Evolutionary conservation across 148 eudicot species (phyloP).

Genomic region (Dianthus caryophyllus): DNA sequence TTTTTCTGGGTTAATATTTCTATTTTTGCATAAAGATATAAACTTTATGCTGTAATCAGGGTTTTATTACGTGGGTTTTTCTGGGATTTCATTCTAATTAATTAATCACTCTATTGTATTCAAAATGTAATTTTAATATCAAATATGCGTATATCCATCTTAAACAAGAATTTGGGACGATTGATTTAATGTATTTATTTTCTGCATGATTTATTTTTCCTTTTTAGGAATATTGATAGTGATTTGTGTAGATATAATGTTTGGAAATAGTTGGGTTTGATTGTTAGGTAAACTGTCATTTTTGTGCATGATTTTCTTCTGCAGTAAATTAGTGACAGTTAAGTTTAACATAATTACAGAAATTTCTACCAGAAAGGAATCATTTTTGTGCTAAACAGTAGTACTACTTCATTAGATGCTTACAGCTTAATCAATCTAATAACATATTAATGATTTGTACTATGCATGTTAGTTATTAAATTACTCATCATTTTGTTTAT

Average conservation of each 20-base stretch:
- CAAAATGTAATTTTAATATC: too few species aligned
- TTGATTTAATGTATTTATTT: slow-evolving; percentile 1
- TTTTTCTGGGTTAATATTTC: slow-evolving; percentile 19
- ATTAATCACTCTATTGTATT: too few species aligned
- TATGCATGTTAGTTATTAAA: neutral
- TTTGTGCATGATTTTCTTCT: slow-evolving; percentile 18
- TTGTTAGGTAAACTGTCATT: slow-evolving; percentile 11
- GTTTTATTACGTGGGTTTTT: slow-evolving; percentile 17
- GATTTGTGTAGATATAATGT: neutral
- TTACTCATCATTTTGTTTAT: too few species aligned
- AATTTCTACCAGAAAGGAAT: slow-evolving; percentile 2
- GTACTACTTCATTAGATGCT: neutral
- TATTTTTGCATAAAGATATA: neutral
- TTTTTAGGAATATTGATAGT: too few species aligned
- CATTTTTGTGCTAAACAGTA: slow-evolving; percentile 6
- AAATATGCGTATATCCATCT: neutral
- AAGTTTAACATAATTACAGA: neutral
- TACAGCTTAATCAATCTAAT: slow-evolving; percentile 6
- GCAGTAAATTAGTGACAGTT: slow-evolving; percentile 6
- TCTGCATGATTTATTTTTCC: neutral
- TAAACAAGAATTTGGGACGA: neutral
- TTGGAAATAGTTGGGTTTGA: slow-evolving; percentile 18
- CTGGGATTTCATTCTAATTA: neutral
- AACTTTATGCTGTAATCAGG: neutral
- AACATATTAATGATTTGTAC: neutral